Evolutionary conservation across 2,329 filamentous ascomycete genomes (phyloP), one percentile per base, ranked within the genome.

Genomic region (Bipolaris oryzae): DNA sequence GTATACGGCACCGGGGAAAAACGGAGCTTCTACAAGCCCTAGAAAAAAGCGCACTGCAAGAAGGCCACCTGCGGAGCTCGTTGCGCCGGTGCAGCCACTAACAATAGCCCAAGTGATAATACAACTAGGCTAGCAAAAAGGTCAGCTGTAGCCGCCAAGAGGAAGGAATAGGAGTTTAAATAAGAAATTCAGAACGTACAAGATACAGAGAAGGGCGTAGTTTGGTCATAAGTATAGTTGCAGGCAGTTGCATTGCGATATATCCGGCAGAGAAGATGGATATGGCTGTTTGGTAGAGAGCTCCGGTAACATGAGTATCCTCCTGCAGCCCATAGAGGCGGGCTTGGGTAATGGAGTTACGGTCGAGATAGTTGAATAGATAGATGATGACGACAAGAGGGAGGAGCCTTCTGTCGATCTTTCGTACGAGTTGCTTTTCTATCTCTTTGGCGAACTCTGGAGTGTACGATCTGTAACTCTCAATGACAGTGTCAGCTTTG

Each of bases 1-100:
- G 46, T 87, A 79, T 15, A 87, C 78, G 0, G 84, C 83, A 35
- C 86, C 86, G 0, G 86, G 86, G 43, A 87, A 78, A 68, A 87
- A 87, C 1, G 58, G 55, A 20, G 65, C 68, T 59, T 72, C 69
- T 5, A 62, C 64, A 13, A 67, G 50, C 10, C 69, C 69, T 41
- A 72, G 58, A 25, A 69, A 58, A 38, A 66, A 69, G 13, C 67
- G 65, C 15, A 64, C 61, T 13, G 62, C 62, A 28, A 67, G 50
- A 18, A 67, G 41, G 18, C 37, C 6, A 39, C 37, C 18, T 39
- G 18, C 7, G 11, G 37, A 39, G 9, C 18, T 39, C 11, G 16
- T 39, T 39, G 37, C 37, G n/a, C 16, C 10, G 9, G 37, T 39
- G 21, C 18, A 39, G 18, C 16, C 18, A 4, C 28, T 67, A 60